A percentile compares a stretch with the other conserved stretches of the same genome.
Conservation (phyloP, 2,329 filamentous ascomycete genomes). For the Aaosphaeria arxii region DNA sequence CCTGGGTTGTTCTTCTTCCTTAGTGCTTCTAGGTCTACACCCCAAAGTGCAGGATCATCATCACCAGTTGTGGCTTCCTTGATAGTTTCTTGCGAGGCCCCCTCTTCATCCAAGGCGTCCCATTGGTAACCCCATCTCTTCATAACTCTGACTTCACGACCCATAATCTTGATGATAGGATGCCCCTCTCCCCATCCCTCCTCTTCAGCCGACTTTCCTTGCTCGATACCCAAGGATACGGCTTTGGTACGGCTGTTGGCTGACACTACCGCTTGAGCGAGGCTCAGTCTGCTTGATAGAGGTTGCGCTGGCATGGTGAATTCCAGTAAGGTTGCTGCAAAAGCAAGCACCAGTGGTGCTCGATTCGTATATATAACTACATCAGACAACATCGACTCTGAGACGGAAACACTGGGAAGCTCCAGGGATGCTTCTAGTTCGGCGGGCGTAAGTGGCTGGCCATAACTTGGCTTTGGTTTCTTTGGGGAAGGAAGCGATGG, state of each 20-base stretch:
- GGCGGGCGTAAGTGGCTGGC: constrained; percentile 42
- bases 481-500: constrained; percentile 33
- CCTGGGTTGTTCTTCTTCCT: constrained; percentile 43
- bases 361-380: constrained; percentile 70
- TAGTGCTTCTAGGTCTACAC: constrained; percentile 55
- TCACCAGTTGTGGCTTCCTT: constrained; percentile 9
- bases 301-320: constrained; percentile 86
- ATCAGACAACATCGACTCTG: constrained; percentile 59
- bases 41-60: constrained; percentile 54
- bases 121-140: constrained; percentile 74
- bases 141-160: constrained; percentile 69
- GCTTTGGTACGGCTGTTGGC: constrained; percentile 77
- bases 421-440: constrained; percentile 62
- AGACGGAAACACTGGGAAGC: constrained; percentile 53
- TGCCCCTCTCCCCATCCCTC: constrained; percentile 74
- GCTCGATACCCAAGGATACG: constrained; percentile 68
- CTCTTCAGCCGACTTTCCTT: constrained; percentile 62
- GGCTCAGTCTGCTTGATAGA: constrained; percentile 74
- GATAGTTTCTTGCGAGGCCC: constrained; percentile 11
- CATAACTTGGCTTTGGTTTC: constrained; percentile 28
- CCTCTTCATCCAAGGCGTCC: constrained; percentile 26
- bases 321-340: constrained; percentile 69
- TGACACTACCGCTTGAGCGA: constrained; percentile 81
- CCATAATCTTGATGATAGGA: constrained; percentile 69
- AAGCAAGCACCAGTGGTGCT: constrained; percentile 78